Percentiles rank a stretch among this genome's conserved stretches.
Conservation (phyloP, 2,329 filamentous ascomycete genomes). For the Aureobasidium namibiae region DNA sequence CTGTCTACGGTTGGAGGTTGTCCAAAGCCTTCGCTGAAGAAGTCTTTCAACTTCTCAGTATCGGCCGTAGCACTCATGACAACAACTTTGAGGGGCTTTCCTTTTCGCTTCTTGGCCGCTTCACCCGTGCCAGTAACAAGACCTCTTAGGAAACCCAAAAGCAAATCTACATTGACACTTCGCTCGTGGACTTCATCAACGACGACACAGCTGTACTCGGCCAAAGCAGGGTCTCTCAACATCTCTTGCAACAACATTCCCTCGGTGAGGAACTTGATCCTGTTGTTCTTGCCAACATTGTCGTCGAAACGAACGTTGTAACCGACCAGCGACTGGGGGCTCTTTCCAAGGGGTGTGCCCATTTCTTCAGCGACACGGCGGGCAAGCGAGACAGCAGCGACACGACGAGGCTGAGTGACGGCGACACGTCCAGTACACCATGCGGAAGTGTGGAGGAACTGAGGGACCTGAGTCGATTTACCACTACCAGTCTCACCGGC, state of each 20-base stretch:
- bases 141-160: conserved; percentile 79
- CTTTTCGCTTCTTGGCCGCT: conserved; percentile 54
- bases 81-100: conserved; percentile 75
- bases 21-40: conserved; percentile 49
- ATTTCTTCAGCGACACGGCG: conserved; percentile 80
- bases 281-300: conserved; percentile 68
- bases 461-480: conserved; percentile 93
- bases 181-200: conserved; percentile 97
- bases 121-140: conserved; percentile 56
- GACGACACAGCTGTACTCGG: conserved; percentile 79
- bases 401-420: conserved; percentile 86
- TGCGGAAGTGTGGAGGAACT: conserved; percentile 69
- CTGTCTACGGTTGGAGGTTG: neutral
- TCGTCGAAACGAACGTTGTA: conserved; percentile 96
- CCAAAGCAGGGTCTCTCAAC: conserved; percentile 71
- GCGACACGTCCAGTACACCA: conserved; percentile 87
- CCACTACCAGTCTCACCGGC: conserved; percentile 93
- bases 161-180: conserved; percentile 85
- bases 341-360: conserved; percentile 54
- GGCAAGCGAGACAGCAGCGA: conserved; percentile 87
- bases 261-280: conserved; percentile 90
- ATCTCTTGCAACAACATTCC: conserved; percentile 95
- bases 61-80: conserved; percentile 98
- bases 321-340: conserved; percentile 61
- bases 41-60: conserved; percentile 65